Base-by-base conservation (phyloP, 169 alveolate genomes). In the Cryptosporidium sp. region DNA sequence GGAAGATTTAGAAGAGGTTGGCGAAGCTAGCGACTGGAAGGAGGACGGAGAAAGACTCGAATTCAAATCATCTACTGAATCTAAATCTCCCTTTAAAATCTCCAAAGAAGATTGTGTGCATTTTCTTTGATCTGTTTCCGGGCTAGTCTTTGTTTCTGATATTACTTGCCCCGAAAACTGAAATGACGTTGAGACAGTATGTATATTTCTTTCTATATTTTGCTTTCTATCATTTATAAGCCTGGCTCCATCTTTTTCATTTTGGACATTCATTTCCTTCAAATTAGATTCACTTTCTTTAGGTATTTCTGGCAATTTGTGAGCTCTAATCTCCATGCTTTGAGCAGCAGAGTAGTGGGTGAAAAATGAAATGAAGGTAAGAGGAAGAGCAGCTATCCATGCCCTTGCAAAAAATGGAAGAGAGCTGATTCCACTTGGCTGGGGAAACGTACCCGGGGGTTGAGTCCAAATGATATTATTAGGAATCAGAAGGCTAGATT, bases 291-390 rank as follows among this genome's bases (percentile, higher is more conserved):
- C 67, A 26, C 18, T 56, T 8, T 8, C 67, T 21, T 23, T 26
- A 56, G 67, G 67, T 0, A 1, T 26, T n/a, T 56, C 67, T 23
- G 67, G 67, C 5, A 56, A 21, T 35, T 37, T 65, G 31, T 65
- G 42, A 2, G 72, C 60, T 26, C 73, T 75, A 3, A 56, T 58
- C 23, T 75, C 86, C 70, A 60, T 60, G 51, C 86, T 75, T 29
- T 75, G 70, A 58, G 86, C 86, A 56, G 71, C 56, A 16, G 86
- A 75, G 9, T 75, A 75, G 42, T 75, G 86, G 48, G 86, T 33
- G n/a, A 75, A 75, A 31, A 75, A 75, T 3, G 86, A 75, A 37
- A 75, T 75, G 33, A 75, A 75, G 2, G 86, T 75, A 21, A 75
- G 70, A 26, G 86, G 86, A 5, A 75, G 71, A 58, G 86, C 70